Evolutionary conservation across 331 rosid genomes (phyloP).

Genomic region (Acacia concinna): DNA sequence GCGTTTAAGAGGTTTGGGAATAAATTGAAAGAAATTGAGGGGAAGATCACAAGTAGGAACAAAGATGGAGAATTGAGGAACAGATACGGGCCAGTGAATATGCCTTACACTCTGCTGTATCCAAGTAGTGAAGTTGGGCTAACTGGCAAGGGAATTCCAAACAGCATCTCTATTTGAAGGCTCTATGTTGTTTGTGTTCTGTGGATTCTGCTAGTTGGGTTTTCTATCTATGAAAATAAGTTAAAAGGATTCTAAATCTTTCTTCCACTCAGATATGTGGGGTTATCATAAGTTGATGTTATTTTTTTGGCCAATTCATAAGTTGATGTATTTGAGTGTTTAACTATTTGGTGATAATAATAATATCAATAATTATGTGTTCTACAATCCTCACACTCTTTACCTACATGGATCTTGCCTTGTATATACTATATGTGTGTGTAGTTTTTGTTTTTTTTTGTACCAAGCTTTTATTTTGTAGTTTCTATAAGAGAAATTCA

Average conservation of each 20-base stretch:
- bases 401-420: too few species aligned
- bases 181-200: neutral
- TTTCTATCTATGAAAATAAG: neutral
- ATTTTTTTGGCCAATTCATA: too few species aligned
- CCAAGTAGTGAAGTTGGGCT: neutral
- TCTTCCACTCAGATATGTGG: neutral
- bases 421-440: neutral
- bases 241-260: neutral
- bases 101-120: neutral
- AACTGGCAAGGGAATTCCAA: neutral
- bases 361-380: neutral
- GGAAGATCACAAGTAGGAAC: neutral
- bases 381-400: neutral
- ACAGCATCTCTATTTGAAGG: neutral
- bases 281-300: neutral
- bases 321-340: neutral
- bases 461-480: accelerated
- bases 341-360: neutral
- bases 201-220: neutral
- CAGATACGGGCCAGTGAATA: neutral
- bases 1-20: neutral
- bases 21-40: neutral
- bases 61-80: neutral
- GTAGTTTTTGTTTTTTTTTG: too few species aligned
- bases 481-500: too few species aligned